Evolutionary conservation across 805 yeast species (phyloP).

Genomic region (Ogataea methanolica): DNA sequence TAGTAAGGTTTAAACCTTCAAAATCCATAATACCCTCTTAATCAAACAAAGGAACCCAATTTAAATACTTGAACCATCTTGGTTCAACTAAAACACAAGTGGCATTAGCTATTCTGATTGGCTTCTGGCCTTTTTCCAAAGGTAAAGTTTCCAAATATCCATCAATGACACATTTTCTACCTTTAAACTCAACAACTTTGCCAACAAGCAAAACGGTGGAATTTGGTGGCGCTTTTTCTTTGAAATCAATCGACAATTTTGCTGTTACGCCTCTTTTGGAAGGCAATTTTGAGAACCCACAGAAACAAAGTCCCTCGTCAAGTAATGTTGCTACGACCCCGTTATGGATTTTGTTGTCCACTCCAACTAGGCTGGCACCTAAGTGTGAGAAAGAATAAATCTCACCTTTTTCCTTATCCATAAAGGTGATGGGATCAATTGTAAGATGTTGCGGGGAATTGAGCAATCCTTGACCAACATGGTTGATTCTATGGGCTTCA

Average conservation of each 20-base stretch:
- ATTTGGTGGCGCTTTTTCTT: constrained; percentile 55
- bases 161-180: constrained; percentile 75
- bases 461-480: constrained; percentile 68
- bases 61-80: constrained; percentile 73
- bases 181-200: constrained; percentile 57
- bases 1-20: not conserved
- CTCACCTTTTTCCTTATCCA: constrained; percentile 45
- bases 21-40: constrained; percentile 1
- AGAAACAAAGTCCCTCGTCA: constrained; percentile 80
- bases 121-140: constrained; percentile 8
- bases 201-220: constrained; percentile 66
- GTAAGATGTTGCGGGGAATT: constrained; percentile 65
- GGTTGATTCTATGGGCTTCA: constrained; percentile 51
- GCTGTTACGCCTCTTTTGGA: constrained; percentile 89
- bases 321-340: constrained; percentile 75
- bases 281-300: constrained; percentile 83
- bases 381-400: constrained; percentile 65
- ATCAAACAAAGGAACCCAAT: constrained; percentile 43
- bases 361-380: constrained; percentile 62
- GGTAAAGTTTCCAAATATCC: constrained; percentile 60
- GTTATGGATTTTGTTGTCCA: constrained; percentile 71
- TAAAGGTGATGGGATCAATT: constrained; percentile 70
- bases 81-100: constrained; percentile 79
- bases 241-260: constrained; percentile 57
- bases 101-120: constrained; percentile 45